Percentiles rank a stretch among this genome's conserved stretches.
phyloP scores from a whole-genome alignment of 495 filamentous ascomycete species.

The Annulohypoxylon nitens region DNA sequence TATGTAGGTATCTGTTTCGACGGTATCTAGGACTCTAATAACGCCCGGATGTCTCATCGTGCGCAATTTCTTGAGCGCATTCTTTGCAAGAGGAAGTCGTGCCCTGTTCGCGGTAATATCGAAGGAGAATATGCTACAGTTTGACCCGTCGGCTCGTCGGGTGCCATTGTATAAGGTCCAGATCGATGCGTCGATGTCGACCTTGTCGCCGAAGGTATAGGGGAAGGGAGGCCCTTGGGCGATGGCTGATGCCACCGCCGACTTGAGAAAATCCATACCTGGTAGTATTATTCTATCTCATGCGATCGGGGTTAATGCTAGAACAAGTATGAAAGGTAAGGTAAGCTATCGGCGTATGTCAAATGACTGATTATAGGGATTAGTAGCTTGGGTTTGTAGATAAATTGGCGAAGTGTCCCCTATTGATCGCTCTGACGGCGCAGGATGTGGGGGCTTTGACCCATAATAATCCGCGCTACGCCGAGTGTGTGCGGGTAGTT shows the following conservation, averaged over 20 bases:
- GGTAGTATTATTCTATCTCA: slow-evolving; percentile 39
- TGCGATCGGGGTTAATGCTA: slow-evolving; percentile 14
- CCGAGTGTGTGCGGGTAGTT: background rate
- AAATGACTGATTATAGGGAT: background rate
- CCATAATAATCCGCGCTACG: slow-evolving; percentile 24
- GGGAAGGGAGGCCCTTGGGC: slow-evolving; percentile 93
- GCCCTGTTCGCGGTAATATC: slow-evolving; percentile 83
- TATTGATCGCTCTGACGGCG: slow-evolving; percentile 12
- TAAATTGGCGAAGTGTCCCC: slow-evolving; percentile 34
- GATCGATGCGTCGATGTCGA: slow-evolving; percentile 88
- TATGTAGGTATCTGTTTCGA: slow-evolving; percentile 94
- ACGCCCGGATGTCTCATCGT: slow-evolving; percentile 95
- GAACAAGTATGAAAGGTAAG: background rate
- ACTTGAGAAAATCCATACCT: slow-evolving; percentile 96
- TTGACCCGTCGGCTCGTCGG: slow-evolving; percentile 88
- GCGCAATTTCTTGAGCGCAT: slow-evolving; percentile 90
- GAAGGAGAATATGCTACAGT: slow-evolving; percentile 97
- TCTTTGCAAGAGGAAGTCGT: slow-evolving; percentile 86
- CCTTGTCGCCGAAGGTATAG: slow-evolving; percentile 89
- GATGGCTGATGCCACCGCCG: slow-evolving; percentile 94
- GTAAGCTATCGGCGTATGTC: background rate
- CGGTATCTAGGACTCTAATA: slow-evolving; percentile 90
- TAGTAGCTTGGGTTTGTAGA: slow-evolving; percentile 4
- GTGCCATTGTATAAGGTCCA: slow-evolving; percentile 95
- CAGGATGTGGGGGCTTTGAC: slow-evolving; percentile 7